Base-by-base conservation (phyloP, 371 early-diverging fungal species). In the Dentiscutata heterogama region DNA sequence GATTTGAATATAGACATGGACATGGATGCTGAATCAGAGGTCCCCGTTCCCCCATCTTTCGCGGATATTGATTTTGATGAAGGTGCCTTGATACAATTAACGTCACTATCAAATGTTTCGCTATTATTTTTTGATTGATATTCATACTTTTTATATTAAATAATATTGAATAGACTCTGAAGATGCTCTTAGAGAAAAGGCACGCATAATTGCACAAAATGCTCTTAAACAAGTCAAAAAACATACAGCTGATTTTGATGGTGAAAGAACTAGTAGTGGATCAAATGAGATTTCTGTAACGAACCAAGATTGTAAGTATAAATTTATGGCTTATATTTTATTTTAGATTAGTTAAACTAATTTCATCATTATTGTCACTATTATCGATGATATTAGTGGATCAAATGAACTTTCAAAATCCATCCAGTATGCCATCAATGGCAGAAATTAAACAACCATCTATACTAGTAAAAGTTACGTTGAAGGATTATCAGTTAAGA, bases 401-500 rank as follows among this genome's bases (percentile, higher is more conserved):
- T 80, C 88, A 92, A 46, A 94, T 96, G 95, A 94, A 96, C 85
- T 94, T 96, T 85, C 93, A 93, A 84, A 92, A 94, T 73, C 96
- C 96, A 0, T 90, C 94, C 31, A 94, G 93, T 83, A 90, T 95
- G 92, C 91, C 92, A 16, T 89, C 91, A 2, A 91, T 88, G 6
- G 86, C 90, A 14, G 94, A 95, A 81, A 91, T 95, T 64, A 86
- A 91, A 54, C 97, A 97, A 86, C 98, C 98, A 18, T 90, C 88
- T 39, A 95, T 97, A 92, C 89, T 99, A 46, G 53, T 27, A 10
- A 95, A 94, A 89, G 95, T 96, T 83, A 91, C 93, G 82, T 90
- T 99, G 16, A 97, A 97, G 85, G 92, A 94, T 58, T 98, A 99
- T 86, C 99, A 99, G 87, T 87, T 99, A 68, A 97, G 99, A 87